These are phyloP conservation scores for Paramecium primaurelia DNA, from an alignment of 73 alveolate species.

Conservation along the genomic window DNA sequence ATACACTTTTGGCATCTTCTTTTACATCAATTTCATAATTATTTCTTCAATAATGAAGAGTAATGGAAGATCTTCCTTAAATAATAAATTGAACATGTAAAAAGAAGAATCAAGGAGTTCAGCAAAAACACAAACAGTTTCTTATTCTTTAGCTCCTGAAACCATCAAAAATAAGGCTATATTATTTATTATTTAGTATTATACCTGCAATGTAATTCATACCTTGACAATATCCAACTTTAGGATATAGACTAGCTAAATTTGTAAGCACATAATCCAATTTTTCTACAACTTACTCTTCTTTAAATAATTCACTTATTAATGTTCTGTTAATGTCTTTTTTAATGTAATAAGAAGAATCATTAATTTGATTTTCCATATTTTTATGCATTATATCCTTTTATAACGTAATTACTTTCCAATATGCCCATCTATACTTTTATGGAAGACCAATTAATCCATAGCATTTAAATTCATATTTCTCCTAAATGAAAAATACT, in stretches of 20 bases:
- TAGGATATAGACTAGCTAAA: background rate
- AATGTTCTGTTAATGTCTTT: constrained; percentile 10
- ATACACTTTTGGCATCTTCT: background rate
- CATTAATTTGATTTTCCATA: background rate
- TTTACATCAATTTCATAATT: background rate
- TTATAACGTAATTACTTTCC: background rate
- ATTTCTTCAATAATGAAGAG: background rate
- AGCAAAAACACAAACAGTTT: background rate
- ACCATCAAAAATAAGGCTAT: constrained; percentile 33
- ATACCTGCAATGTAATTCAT: constrained; percentile 43
- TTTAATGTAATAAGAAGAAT: background rate
- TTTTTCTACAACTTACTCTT: background rate
- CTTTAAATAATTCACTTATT: background rate
- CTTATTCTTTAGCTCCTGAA: background rate
- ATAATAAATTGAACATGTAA: background rate
- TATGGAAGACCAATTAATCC: constrained; percentile 6
- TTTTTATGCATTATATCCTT: background rate
- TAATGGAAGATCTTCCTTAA: background rate
- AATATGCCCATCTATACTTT: constrained; percentile 18
- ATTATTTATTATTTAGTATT: background rate
- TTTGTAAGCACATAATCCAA: background rate
- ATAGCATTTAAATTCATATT: background rate
- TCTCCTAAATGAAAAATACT: background rate
- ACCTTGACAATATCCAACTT: constrained; percentile 42
- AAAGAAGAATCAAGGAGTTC: background rate